These are phyloP conservation scores for Fusarium xylarioides DNA, from an alignment of 2,329 filamentous ascomycete genomes.

Conservation along the genomic window DNA sequence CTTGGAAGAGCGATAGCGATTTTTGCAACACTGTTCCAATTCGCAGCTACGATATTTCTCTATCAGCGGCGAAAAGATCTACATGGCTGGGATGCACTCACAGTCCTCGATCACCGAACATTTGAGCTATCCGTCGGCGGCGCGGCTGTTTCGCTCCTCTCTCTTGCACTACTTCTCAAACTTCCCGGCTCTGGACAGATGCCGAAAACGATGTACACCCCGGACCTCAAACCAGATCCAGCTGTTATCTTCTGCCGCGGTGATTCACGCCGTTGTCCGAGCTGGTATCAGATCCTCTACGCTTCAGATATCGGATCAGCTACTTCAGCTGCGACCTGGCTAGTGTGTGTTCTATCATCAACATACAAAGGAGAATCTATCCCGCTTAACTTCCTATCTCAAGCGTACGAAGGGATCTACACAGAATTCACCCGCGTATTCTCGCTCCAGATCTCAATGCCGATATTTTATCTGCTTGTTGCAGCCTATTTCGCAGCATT, in stretches of 20 bases:
- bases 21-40: conserved; percentile 11
- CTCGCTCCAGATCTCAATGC: not conserved
- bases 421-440: rapidly evolving
- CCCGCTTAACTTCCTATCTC: not conserved
- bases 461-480: not conserved
- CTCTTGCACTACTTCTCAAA: conserved; percentile 6
- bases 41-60: conserved; percentile 4
- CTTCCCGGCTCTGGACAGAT: conserved; percentile 4
- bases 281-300: conserved; percentile 7
- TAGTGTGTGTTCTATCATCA: not conserved
- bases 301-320: not conserved
- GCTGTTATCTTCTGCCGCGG: conserved; percentile 8
- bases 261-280: not conserved
- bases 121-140: conserved; percentile 20
- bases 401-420: not conserved
- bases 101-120: conserved; percentile 9
- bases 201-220: not conserved
- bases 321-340: not conserved
- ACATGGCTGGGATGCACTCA: not conserved
- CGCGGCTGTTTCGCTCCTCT: not conserved
- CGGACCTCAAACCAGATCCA: not conserved
- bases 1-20: not conserved
- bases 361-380: not conserved
- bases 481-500: not conserved
- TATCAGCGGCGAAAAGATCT: not conserved